Conservation (phyloP, 371 early-diverging fungal species). For the Rhizopus arrhizus region DNA sequence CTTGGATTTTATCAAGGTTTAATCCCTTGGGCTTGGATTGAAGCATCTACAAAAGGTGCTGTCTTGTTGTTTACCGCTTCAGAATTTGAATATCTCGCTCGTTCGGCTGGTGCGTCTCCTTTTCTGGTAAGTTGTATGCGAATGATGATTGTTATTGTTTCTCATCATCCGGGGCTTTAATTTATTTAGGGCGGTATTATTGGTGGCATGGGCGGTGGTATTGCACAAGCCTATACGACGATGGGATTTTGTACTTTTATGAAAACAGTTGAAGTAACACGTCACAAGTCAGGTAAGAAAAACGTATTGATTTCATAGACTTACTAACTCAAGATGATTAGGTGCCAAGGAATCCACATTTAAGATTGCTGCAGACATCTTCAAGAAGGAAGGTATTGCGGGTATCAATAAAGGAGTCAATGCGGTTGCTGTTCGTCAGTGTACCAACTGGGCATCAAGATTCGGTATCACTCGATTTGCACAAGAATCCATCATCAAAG, state of each 20-base stretch:
- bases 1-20: slow-evolving; percentile 82
- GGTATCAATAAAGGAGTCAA: slow-evolving; percentile 95
- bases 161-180: neutral
- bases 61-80: slow-evolving; percentile 90
- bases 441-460: slow-evolving; percentile 96
- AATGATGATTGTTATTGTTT: too few relatives aligned
- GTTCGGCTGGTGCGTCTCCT: slow-evolving; percentile 58
- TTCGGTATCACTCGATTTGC: slow-evolving; percentile 87
- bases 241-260: slow-evolving; percentile 99
- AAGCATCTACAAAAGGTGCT: slow-evolving; percentile 86
- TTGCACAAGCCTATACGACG: slow-evolving; percentile 92
- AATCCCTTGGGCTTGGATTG: slow-evolving; percentile 92
- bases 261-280: slow-evolving; percentile 98
- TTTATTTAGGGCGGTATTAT: slow-evolving; percentile 71
- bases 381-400: slow-evolving; percentile 85
- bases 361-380: slow-evolving; percentile 86
- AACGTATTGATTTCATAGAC: too few relatives aligned
- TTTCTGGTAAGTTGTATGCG: slow-evolving; percentile 42
- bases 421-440: slow-evolving; percentile 92
- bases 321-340: slow-evolving; percentile 11
- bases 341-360: slow-evolving; percentile 76
- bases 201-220: slow-evolving; percentile 92
- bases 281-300: slow-evolving; percentile 75
- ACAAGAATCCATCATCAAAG: slow-evolving; percentile 70
- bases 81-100: slow-evolving; percentile 83